A percentile compares a stretch with the other conserved stretches of the same genome.
These are phyloP conservation scores for Sporisorium exsertum DNA, from an alignment of 1,284 basidiomycete species.

Conservation along the genomic window DNA sequence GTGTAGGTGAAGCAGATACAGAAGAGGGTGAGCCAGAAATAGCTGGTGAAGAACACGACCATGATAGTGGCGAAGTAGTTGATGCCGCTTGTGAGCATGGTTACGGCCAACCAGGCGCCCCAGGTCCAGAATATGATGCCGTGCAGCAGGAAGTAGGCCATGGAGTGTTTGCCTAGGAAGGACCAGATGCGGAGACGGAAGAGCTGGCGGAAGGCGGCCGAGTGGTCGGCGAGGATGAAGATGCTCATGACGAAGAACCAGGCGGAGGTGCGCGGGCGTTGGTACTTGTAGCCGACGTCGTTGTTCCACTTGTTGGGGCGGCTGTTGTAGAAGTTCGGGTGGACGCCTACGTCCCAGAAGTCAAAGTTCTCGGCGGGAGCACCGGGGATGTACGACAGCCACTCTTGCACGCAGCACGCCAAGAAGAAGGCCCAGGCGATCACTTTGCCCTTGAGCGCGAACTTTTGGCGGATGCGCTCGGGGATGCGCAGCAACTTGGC, in stretches of 20 bases:
- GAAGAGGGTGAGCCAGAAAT: constrained; percentile 48
- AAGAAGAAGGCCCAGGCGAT: constrained; percentile 59
- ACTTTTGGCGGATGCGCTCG: constrained; percentile 36
- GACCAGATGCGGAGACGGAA: constrained; percentile 58
- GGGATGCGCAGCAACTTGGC: constrained; percentile 35
- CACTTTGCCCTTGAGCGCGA: constrained; percentile 50
- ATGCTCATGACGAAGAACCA: constrained; percentile 55
- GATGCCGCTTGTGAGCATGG: constrained; percentile 41
- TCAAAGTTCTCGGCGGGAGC: constrained; percentile 43
- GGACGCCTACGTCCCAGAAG: constrained; percentile 50
- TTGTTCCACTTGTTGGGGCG: constrained; percentile 44
- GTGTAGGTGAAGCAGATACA: constrained; percentile 59
- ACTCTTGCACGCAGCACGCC: constrained; percentile 50
- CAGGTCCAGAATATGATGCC: constrained; percentile 63
- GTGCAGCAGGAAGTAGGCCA: constrained; percentile 59
- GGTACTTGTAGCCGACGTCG: constrained; percentile 38
- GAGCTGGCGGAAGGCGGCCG: constrained; percentile 48
- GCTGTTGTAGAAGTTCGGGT: constrained; percentile 55
- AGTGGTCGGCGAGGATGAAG: constrained; percentile 60
- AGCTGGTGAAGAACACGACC: constrained; percentile 54
- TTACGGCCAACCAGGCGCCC: constrained; percentile 54
- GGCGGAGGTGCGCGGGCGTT: constrained; percentile 34
- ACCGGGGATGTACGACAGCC: constrained; percentile 40
- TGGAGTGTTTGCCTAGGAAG: constrained; percentile 57
- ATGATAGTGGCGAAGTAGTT: constrained; percentile 56